These are phyloP conservation scores for Exophiala dermatitidis DNA, from an alignment of 2,329 filamentous ascomycete genomes.

Conservation along the genomic window DNA sequence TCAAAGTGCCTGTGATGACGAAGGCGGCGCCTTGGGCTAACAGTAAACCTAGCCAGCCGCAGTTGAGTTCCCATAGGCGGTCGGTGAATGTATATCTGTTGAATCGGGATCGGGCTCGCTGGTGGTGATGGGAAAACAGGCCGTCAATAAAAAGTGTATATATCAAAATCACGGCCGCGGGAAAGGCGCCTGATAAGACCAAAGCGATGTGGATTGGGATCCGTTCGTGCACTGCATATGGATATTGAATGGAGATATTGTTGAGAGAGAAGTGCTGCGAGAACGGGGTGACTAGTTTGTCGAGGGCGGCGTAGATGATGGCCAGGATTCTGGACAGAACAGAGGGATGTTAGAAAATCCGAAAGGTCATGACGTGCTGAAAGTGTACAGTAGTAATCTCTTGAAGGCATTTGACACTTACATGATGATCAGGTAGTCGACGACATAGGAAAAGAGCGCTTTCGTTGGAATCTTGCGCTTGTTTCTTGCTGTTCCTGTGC, in stretches of 20 bases:
- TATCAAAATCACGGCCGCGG: constrained; percentile 46
- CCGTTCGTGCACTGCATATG: constrained; percentile 50
- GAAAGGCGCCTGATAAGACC: constrained; percentile 44
- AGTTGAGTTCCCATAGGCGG: constrained; percentile 56
- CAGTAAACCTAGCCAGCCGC: constrained; percentile 51
- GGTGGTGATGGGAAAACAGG: constrained; percentile 47
- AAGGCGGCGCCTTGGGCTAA: constrained; percentile 50
- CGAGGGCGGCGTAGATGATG: constrained; percentile 46
- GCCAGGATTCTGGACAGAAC: constrained; percentile 41
- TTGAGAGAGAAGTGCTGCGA: constrained; percentile 52
- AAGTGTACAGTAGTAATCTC: no score
- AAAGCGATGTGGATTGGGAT: constrained; percentile 46
- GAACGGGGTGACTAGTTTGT: constrained; percentile 47
- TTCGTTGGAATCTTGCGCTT: not conserved
- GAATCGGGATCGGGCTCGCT: constrained; percentile 32
- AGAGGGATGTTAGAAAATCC: not conserved
- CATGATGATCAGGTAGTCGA: constrained; percentile 55
- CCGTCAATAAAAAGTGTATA: constrained; percentile 55
- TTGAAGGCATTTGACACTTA: constrained; percentile 31
- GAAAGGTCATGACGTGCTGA: no score
- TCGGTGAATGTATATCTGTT: constrained; percentile 47
- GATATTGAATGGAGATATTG: constrained; percentile 53
- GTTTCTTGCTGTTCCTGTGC: no score
- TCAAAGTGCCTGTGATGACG: constrained; percentile 51
- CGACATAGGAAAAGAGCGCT: constrained; percentile 13